Evolutionary conservation across 495 filamentous ascomycete species (phyloP).

Genomic region (Hypoxylon trugodes): DNA sequence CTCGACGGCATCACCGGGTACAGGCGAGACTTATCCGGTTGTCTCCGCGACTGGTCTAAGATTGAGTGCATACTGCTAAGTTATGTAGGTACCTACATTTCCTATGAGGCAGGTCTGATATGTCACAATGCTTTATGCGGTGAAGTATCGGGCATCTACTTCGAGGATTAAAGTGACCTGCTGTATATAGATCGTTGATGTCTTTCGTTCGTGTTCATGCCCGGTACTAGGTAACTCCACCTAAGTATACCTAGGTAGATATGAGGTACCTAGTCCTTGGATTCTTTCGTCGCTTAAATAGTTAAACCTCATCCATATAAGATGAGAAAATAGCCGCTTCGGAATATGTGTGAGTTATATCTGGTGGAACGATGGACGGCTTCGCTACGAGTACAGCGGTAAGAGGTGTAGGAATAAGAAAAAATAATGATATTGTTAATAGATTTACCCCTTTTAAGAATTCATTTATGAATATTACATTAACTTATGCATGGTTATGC

Average conservation of each 20-base stretch:
- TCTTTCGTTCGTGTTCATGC: constrained; percentile 8
- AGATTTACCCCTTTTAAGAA: too few species aligned
- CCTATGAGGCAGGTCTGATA: too few species aligned
- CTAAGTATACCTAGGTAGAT: neutral
- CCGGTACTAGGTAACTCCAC: neutral
- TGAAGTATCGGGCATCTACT: too few species aligned
- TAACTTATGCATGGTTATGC: too few species aligned
- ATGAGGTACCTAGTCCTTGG: neutral
- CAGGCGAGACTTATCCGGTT: neutral
- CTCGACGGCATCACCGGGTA: constrained; percentile 13
- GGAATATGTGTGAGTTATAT: constrained; percentile 10
- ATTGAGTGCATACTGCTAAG: too few species aligned
- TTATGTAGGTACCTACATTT: too few species aligned
- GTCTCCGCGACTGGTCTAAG: too few species aligned
- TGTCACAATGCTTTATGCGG: too few species aligned
- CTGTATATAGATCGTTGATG: too few species aligned
- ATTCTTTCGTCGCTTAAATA: constrained; percentile 14
- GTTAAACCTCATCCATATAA: neutral
- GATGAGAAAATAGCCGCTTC: constrained; percentile 6
- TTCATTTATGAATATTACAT: too few species aligned
- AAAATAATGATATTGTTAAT: neutral
- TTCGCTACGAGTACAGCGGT: neutral
- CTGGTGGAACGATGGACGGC: constrained; percentile 15
- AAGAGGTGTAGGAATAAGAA: too few species aligned
- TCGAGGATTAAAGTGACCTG: too few species aligned